Conservation (phyloP, 1,284 basidiomycete genomes). For the Rhizoctonia solani region DNA sequence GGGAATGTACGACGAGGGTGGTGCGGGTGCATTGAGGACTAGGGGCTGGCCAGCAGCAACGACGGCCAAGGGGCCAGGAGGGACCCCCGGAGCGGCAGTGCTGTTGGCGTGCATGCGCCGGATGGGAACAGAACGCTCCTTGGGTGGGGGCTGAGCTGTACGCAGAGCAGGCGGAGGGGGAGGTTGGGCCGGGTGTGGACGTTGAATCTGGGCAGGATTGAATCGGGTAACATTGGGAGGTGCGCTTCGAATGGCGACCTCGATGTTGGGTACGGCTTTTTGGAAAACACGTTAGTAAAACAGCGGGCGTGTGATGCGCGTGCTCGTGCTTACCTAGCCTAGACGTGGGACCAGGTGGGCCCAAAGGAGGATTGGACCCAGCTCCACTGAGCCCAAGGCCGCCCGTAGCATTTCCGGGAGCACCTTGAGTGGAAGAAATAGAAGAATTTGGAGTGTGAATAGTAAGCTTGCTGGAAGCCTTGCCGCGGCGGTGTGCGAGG, state of each 20-base stretch:
- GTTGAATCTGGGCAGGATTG: not conserved
- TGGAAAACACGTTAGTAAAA: too few species aligned
- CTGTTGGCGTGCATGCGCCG: slow-evolving; percentile 23
- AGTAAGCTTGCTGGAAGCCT: slow-evolving; percentile 13
- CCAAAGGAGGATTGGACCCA: too few species aligned
- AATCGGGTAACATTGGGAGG: slow-evolving; percentile 24
- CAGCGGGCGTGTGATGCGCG: too few species aligned
- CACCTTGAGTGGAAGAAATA: too few species aligned
- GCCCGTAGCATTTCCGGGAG: too few species aligned
- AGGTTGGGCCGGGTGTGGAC: slow-evolving; percentile 1
- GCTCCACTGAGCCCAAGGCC: slow-evolving; percentile 9
- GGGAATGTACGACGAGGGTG: slow-evolving; percentile 26
- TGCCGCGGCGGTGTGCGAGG: slow-evolving; percentile 24
- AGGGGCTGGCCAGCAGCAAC: slow-evolving; percentile 16
- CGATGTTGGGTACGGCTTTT: too few species aligned
- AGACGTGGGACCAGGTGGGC: not conserved
- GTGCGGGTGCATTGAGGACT: slow-evolving; percentile 12
- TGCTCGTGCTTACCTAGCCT: slow-evolving; percentile 13
- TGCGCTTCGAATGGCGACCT: slow-evolving; percentile 27
- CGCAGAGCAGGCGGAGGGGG: slow-evolving; percentile 11
- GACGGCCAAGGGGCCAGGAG: slow-evolving; percentile 13
- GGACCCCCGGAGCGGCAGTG: not conserved
- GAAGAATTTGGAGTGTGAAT: slow-evolving; percentile 27
- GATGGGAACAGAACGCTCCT: slow-evolving; percentile 18
- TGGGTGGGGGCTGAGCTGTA: not conserved